A percentile compares a stretch with the other conserved stretches of the same genome.
phyloP scores from a whole-genome alignment of 225 moss, liverwort and hornwort species.

The Lunularia cruciata region DNA sequence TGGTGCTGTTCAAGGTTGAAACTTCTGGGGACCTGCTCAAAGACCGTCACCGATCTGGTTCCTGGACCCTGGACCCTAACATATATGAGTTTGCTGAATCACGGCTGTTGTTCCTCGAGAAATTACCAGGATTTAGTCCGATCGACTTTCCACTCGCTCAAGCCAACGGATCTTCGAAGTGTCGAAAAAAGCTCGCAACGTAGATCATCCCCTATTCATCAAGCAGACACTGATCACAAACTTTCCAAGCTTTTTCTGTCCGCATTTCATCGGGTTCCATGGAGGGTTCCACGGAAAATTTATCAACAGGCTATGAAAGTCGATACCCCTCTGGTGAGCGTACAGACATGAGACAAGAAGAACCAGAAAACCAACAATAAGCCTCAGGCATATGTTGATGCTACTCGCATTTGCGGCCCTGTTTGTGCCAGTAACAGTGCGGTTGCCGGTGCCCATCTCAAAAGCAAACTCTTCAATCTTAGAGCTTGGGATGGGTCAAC shows the following conservation, averaged over 20 bases:
- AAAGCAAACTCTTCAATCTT: neutral
- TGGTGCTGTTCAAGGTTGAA: too few relatives aligned
- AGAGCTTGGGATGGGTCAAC: neutral
- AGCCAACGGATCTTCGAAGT: too few relatives aligned
- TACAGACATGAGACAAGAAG: conserved; percentile 18
- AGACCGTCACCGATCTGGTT: too few relatives aligned
- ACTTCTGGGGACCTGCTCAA: too few relatives aligned
- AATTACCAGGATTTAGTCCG: too few relatives aligned
- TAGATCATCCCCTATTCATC: conserved; percentile 6
- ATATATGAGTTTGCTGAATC: too few relatives aligned
- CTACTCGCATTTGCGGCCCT: neutral
- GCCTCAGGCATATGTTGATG: conserved; percentile 13
- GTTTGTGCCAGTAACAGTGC: neutral
- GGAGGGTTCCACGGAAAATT: conserved; percentile 19
- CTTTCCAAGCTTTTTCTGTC: conserved; percentile 34
- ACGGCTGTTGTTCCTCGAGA: too few relatives aligned
- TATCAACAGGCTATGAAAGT: neutral
- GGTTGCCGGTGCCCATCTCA: conserved; percentile 8
- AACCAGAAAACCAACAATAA: conserved; percentile 13
- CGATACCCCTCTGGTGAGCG: conserved; percentile 22
- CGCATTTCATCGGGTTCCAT: conserved; percentile 45
- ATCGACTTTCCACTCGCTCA: neutral
- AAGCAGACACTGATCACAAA: conserved; percentile 33
- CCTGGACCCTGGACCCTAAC: too few relatives aligned
- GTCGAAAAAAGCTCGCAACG: too few relatives aligned